Percentiles rank a stretch among this genome's conserved stretches.
Conservation (phyloP, 2,329 filamentous ascomycete genomes). For the Aspergillus costaricaensis region DNA sequence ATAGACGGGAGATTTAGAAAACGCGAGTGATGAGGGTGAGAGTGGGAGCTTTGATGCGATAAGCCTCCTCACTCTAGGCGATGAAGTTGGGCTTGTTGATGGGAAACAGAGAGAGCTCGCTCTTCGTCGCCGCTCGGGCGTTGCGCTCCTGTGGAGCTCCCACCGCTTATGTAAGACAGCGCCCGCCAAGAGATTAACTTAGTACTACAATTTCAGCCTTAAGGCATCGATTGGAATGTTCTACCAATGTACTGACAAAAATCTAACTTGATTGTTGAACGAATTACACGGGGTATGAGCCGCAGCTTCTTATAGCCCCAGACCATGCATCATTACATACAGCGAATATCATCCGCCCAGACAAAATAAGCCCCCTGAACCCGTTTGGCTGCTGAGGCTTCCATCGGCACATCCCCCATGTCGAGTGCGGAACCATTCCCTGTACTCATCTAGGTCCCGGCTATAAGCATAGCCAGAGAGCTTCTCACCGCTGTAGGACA, state of each 20-base stretch:
- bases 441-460: slow-evolving; percentile 55
- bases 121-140: slow-evolving; percentile 26
- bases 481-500: slow-evolving; percentile 64
- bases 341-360: slow-evolving; percentile 35
- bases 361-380: slow-evolving; percentile 68
- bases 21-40: slow-evolving; percentile 10
- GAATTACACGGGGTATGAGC: not conserved
- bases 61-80: slow-evolving; percentile 19
- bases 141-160: slow-evolving; percentile 32
- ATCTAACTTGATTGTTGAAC: not conserved
- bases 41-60: slow-evolving; percentile 18
- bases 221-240: too few relatives aligned
- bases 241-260: too few relatives aligned
- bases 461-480: slow-evolving; percentile 38
- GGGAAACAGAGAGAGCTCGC: slow-evolving; percentile 27
- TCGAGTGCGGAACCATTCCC: slow-evolving; percentile 59
- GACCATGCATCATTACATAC: not conserved
- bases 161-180: slow-evolving; percentile 26
- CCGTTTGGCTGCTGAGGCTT: slow-evolving; percentile 34
- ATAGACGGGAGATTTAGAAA: slow-evolving; percentile 7
- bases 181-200: slow-evolving; percentile 18
- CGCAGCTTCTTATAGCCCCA: not conserved
- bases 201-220: not conserved
- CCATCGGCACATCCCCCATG: slow-evolving; percentile 66
- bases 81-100: slow-evolving; percentile 30